Evolutionary conservation across 768 basidiomycete species (phyloP), one percentile per base, ranked within the genome.

Genomic region (Gloeostereum incarnatum): DNA sequence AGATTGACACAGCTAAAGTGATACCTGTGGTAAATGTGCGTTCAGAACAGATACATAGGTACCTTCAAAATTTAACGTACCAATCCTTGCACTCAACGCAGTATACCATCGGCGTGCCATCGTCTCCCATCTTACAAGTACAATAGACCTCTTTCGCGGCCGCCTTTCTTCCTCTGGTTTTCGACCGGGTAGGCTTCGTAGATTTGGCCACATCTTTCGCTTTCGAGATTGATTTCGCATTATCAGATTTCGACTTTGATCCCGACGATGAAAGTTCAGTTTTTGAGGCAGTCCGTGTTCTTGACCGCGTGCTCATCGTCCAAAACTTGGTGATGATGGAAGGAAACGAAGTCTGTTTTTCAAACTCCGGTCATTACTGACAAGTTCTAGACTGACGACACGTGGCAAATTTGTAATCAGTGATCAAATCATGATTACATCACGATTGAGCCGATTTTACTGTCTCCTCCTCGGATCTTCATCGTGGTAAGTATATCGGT

Each of bases 1-100:
- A 90, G 55, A 42, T 72, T 61, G 7, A 89, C 68, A 58, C 88
- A 91, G n/a, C 60, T 58, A 49, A 90, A 90, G 56, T 91, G 88
- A 57, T 77, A 88, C 88, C 88, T 91, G 38, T 3, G 20, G 9
- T 26, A 36, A 40, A n/a, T n/a, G n/a, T n/a, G n/a, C n/a, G n/a
- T n/a, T n/a, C n/a, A n/a, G n/a, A n/a, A n/a, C n/a, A n/a, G n/a
- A n/a, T n/a, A n/a, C n/a, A n/a, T n/a, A n/a, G n/a, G n/a, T n/a
- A 39, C 14, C n/a, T 18, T 41, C 20, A 19, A 36, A 38, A n/a
- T 32, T 26, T 30, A 32, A 57, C 74, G 48, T 46, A 81, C 88
- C 87, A 89, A 45, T 78, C 78, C 18, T 61, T 66, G 55, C 88
- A 91, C 36, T 70, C 63, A 18, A 73, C 68, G 52, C 88, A 91